phyloP scores from a whole-genome alignment of 352 stramenopile species.

The Halophytophthora polymorphica region DNA sequence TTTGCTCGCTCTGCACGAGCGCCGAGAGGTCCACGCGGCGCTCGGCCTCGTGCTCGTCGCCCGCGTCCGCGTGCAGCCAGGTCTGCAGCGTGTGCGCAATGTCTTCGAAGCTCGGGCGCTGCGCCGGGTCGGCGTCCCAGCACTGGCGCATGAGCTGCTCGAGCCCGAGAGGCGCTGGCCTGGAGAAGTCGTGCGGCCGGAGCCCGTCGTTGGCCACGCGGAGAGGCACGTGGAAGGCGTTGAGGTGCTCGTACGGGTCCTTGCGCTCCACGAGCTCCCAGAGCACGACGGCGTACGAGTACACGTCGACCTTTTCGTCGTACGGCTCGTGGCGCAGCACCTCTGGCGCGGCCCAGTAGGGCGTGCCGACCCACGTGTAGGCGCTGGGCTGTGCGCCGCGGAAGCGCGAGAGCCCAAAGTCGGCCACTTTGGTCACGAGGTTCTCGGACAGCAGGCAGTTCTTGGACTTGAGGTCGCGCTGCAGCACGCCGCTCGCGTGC shows the following conservation, averaged over 20 bases:
- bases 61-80: slow-evolving; percentile 29
- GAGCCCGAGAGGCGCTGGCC: slow-evolving; percentile 48
- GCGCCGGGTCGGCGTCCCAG: slow-evolving; percentile 66
- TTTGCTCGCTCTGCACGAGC: slow-evolving; percentile 52
- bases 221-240: slow-evolving; percentile 73
- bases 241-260: slow-evolving; percentile 69
- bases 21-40: slow-evolving; percentile 41
- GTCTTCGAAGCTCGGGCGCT: slow-evolving; percentile 59
- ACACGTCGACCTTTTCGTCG: slow-evolving; percentile 77
- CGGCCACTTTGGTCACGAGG: slow-evolving; percentile 69
- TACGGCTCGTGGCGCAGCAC: slow-evolving; percentile 78
- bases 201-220: slow-evolving; percentile 70
- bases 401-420: slow-evolving; percentile 73
- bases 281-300: slow-evolving; percentile 68
- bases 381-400: slow-evolving; percentile 29
- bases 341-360: slow-evolving; percentile 75
- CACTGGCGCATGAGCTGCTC: slow-evolving; percentile 75
- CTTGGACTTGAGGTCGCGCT: slow-evolving; percentile 79
- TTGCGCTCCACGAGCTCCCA: slow-evolving; percentile 76
- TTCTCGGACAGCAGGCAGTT: slow-evolving; percentile 78
- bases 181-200: slow-evolving; percentile 44
- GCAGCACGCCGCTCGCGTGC: slow-evolving; percentile 51
- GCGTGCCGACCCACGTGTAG: slow-evolving; percentile 77
- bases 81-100: slow-evolving; percentile 58
- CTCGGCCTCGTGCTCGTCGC: slow-evolving; percentile 15